Conservation (phyloP, 768 basidiomycete genomes). For the Boletus edulis region DNA sequence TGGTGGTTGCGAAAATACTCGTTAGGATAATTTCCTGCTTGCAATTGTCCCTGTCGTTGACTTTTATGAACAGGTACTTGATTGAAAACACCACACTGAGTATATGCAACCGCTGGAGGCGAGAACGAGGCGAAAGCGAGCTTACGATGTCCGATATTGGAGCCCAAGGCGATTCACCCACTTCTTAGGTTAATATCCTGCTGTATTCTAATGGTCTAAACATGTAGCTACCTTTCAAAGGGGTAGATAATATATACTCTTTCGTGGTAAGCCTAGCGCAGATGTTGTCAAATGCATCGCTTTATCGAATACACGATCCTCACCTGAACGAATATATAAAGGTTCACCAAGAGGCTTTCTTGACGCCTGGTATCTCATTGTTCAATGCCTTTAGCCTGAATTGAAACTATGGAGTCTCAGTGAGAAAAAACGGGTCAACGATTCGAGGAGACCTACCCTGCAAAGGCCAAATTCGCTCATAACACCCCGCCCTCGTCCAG, state of each 20-base stretch:
- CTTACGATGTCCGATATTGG: conserved; percentile 56
- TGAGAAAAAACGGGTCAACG: not conserved
- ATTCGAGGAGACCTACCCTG: conserved; percentile 48
- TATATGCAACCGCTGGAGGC: conserved; percentile 85
- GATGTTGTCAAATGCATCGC: not conserved
- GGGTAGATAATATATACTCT: conserved; percentile 11
- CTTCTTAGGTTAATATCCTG: conserved; percentile 10
- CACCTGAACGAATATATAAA: not conserved
- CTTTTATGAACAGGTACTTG: conserved; percentile 55
- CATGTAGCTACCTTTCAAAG: not conserved
- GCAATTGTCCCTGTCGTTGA: not conserved
- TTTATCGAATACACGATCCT: not conserved
- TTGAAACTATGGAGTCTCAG: conserved; percentile 61
- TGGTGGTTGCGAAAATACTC: conserved; percentile 80
- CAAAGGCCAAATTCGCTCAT: conserved; percentile 88
- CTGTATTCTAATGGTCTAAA: conserved; percentile 7
- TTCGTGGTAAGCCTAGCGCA: not conserved
- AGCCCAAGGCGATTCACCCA: conserved; percentile 32
- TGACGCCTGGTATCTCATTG: conserved; percentile 84
- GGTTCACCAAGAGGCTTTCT: conserved; percentile 86
- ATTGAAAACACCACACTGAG: conserved; percentile 69
- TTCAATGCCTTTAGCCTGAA: conserved; percentile 82
- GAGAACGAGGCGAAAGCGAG: conserved; percentile 76
- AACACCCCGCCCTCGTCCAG: conserved; percentile 84
- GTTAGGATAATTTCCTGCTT: conserved; percentile 35